phyloP scores from a whole-genome alignment of 2,329 filamentous ascomycete species.

The Cadophora gregata region DNA sequence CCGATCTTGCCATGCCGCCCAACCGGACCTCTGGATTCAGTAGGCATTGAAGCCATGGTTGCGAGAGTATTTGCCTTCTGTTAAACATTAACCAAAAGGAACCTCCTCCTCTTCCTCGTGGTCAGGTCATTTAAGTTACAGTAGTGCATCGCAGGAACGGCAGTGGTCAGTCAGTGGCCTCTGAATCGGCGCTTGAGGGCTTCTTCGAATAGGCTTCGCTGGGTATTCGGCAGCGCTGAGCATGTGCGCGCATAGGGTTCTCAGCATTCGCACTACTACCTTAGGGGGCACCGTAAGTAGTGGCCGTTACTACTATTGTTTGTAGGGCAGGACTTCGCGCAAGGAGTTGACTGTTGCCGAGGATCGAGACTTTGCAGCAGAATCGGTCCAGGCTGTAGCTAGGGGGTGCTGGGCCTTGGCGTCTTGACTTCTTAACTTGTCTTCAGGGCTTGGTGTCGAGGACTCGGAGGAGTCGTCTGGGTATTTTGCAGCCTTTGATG shows the following conservation, averaged over 20 bases:
- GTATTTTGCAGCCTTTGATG: conserved; percentile 1
- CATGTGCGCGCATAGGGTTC: background rate
- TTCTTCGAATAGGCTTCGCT: background rate
- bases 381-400: background rate
- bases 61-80: too few species aligned
- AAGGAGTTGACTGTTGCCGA: background rate
- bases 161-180: too few species aligned
- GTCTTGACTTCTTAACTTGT: background rate
- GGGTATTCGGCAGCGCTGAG: background rate
- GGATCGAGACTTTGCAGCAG: conserved; percentile 7
- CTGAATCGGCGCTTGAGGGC: background rate
- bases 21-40: background rate
- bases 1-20: background rate
- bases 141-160: too few species aligned
- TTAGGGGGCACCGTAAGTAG: background rate
- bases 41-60: too few species aligned
- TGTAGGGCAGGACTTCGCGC: background rate
- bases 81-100: too few species aligned
- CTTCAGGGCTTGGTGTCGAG: conserved; percentile 12
- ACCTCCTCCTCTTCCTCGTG: background rate
- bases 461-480: conserved; percentile 3
- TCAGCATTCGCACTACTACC: conserved; percentile 1
- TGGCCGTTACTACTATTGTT: background rate
- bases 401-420: background rate
- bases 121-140: background rate